Base-by-base conservation (phyloP, 352 stramenopile genomes). In the Thraustotheca clavata region DNA sequence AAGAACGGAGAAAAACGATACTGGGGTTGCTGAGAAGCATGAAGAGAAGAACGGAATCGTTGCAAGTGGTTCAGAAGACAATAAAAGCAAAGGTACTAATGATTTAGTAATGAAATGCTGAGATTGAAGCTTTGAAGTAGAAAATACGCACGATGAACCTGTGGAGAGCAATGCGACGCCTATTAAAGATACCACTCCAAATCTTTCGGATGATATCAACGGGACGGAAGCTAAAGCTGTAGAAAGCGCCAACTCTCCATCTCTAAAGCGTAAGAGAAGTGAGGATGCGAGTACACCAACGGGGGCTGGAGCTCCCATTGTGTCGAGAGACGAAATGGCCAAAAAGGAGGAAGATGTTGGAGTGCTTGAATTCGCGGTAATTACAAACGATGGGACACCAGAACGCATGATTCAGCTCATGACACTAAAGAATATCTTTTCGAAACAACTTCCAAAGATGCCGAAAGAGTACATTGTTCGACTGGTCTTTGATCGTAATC, bases 401-500 rank as follows among this genome's bases (percentile, higher is more conserved):
- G 79, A 97, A 48, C 86, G 95, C 70, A 80, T 96, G 72, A 76
- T 96, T 7, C 86, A 95, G 73, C 81, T 99, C 26, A 96, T 97
- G 40, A 96, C 88, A 4, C 74, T 98, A 24, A 99, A 99, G 76
- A 98, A 98, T 59, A 97, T 99, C 16, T 99, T 99, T 67, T 86
- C 91, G 0, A 90, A 96, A 69, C 96, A 99, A 65, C 76, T 99
- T 11, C 96, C 96, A 5, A 99, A 99, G 68, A 99, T 99, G 97
- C 97, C 96, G 2, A 96, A 96, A 68, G 94, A 99, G 68, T 99
- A 99, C 77, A 99, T 99, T 68, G 94, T 98, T 4, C 83, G 97
- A 3, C 79, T 99, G 16, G 95, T 99, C 22, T 99, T 99, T 67
- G 96, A 99, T 69, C 85, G 89, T 26, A 94, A 79, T 71, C 94